Evolutionary conservation across 495 filamentous ascomycete genomes (phyloP), one percentile per base, ranked within the genome.

Genomic region (Hypoxylon trugodes): DNA sequence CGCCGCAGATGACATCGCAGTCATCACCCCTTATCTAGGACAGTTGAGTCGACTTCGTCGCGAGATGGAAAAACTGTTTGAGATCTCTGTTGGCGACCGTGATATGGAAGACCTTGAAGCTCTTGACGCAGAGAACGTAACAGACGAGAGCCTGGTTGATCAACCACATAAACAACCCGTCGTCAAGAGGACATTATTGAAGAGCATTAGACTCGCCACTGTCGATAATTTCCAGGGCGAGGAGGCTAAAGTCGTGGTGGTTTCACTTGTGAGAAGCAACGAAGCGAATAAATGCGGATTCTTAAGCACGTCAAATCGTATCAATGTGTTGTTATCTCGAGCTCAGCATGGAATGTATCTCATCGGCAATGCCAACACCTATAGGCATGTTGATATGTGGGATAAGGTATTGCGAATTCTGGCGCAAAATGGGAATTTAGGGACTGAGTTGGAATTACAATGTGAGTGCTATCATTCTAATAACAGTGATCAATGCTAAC

Each of bases 181-280:
- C 22, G 54, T 74, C 41, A 86, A 85, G 63, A 81, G 76, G 16
- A 83, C 76, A 0, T 75, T 93, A 1, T 61, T 87, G 0, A 78
- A 88, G n/a, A 76, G 78, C 9, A 73, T 96, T 2, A 78, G 88
- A 21, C 70, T 92, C 4, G 89, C 92, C n/a, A 95, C 89, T 0
- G 86, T 96, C n/a, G 91, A 95, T 70, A 93, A 92, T 66, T 93
- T 93, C 54, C 90, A 93, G 65, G 89, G 89, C 5, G 90, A 95
- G 69, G 90, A 95, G 66, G 90, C 90, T 10, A 90, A 91, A 48
- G 80, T 94, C 2, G 81, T 95, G 7, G 78, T 95, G n/a, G 80
- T 96, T n/a, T 93, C 90, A 0, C 74, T 95, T 0, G 92, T 95
- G 9, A 81, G 91, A 41, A 90, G 88, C 73, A 95, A 94, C 62